Evolutionary conservation across 768 basidiomycete species (phyloP).

Genomic region (Agaricus sinodeliciosus): DNA sequence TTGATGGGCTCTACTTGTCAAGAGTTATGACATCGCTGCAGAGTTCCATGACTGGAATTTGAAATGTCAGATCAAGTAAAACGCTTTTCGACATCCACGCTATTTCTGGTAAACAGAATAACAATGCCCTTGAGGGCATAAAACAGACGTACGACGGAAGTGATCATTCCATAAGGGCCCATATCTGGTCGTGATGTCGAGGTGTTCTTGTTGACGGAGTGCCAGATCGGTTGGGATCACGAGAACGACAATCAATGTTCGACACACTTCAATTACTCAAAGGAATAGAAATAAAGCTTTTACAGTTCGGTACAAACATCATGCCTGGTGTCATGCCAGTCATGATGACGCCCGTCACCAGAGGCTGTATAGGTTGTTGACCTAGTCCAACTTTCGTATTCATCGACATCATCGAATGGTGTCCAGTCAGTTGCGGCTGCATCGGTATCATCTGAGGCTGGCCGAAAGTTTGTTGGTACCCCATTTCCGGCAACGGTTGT

Average conservation of each 20-base stretch:
- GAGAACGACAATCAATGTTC: background rate
- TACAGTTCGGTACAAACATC: background rate
- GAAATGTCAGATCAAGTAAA: constrained; percentile 1
- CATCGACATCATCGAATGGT: background rate
- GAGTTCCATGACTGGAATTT: too few relatives aligned
- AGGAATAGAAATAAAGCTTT: background rate
- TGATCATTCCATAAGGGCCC: constrained; percentile 20
- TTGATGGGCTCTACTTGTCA: too few relatives aligned
- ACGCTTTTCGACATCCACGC: constrained; percentile 7
- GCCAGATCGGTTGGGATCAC: background rate
- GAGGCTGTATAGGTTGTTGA: constrained; percentile 3
- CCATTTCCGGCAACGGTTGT: background rate
- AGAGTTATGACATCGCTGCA: too few relatives aligned
- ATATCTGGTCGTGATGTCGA: constrained; percentile 16
- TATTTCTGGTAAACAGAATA: background rate
- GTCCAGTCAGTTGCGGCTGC: constrained; percentile 1
- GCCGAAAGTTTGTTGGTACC: background rate
- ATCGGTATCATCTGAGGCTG: constrained; percentile 4
- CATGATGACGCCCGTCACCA: constrained; percentile 7
- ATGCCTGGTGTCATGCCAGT: constrained; percentile 7
- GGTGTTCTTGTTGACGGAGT: constrained; percentile 13
- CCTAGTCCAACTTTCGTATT: background rate
- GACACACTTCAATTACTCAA: background rate
- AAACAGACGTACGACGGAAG: constrained; percentile 18
- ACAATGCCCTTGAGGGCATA: background rate